phyloP scores from a whole-genome alignment of 257 asterid species.

The Marsdenia floribunda region DNA sequence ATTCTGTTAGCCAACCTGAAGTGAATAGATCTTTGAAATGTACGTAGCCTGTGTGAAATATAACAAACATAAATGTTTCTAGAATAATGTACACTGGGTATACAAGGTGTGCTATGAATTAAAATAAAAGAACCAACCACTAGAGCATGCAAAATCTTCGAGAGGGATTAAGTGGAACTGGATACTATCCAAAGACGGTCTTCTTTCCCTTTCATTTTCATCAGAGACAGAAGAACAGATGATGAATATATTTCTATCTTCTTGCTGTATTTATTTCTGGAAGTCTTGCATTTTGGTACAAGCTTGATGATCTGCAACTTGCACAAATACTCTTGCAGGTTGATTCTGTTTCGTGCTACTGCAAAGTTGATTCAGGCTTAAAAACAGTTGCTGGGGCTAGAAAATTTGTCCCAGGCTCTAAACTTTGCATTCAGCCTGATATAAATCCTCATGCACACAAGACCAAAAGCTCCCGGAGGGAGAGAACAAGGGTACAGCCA shows the following conservation, averaged over 20 bases:
- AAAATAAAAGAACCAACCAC: neutral
- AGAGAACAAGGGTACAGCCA: constrained; percentile 41
- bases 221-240: neutral
- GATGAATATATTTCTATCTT: neutral
- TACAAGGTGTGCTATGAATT: neutral
- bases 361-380: constrained; percentile 45
- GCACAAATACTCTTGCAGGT: constrained; percentile 26
- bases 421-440: constrained; percentile 48
- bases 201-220: neutral
- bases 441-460: constrained; percentile 47
- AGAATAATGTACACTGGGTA: neutral
- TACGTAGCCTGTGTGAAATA: neutral
- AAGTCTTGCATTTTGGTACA: neutral
- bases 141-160: neutral
- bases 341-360: constrained; percentile 48
- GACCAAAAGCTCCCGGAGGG: constrained; percentile 35
- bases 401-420: constrained; percentile 45
- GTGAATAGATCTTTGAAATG: neutral
- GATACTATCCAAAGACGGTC: neutral
- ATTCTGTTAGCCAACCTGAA: neutral
- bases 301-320: neutral
- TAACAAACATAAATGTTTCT: neutral
- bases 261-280: neutral
- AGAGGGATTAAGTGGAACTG: neutral
- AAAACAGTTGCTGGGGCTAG: constrained; percentile 49